These are phyloP conservation scores for Mortierella sp. DNA, from an alignment of 371 early-diverging fungal genomes.

Conservation along the genomic window DNA sequence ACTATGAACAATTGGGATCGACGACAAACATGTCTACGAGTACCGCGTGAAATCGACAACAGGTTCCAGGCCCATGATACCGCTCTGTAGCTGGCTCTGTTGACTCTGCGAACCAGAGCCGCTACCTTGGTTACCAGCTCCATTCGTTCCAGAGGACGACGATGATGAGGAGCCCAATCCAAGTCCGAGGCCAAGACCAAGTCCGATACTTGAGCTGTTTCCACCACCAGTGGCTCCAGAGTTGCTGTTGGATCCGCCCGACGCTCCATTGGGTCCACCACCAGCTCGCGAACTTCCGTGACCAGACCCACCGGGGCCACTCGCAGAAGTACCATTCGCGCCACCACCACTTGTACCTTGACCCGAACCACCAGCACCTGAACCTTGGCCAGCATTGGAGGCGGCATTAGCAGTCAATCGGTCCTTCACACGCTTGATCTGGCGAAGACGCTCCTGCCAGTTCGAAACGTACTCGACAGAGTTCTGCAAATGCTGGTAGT, in stretches of 20 bases:
- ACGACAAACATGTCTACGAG: slow-evolving; percentile 42
- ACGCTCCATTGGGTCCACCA: slow-evolving; percentile 16
- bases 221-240: slow-evolving; percentile 18
- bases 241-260: neutral
- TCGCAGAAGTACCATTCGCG: neutral
- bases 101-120: slow-evolving; percentile 18
- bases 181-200: slow-evolving; percentile 50
- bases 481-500: slow-evolving; percentile 63
- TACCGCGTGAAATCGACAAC: slow-evolving; percentile 75
- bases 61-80: slow-evolving; percentile 63
- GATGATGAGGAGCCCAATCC: slow-evolving; percentile 28
- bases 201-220: slow-evolving; percentile 31
- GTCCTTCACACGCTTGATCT: slow-evolving; percentile 86
- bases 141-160: slow-evolving; percentile 7
- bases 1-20: neutral
- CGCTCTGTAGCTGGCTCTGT: slow-evolving; percentile 15
- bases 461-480: slow-evolving; percentile 85
- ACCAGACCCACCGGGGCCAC: slow-evolving; percentile 15
- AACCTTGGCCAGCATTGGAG: slow-evolving; percentile 7
- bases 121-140: slow-evolving; percentile 8
- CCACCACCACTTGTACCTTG: neutral
- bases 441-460: slow-evolving; percentile 88
- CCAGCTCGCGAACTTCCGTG: slow-evolving; percentile 11
- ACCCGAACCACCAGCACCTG: slow-evolving; percentile 15
- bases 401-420: slow-evolving; percentile 37